Conservation (phyloP, 768 basidiomycete genomes). For the Mycena rebaudengoi region DNA sequence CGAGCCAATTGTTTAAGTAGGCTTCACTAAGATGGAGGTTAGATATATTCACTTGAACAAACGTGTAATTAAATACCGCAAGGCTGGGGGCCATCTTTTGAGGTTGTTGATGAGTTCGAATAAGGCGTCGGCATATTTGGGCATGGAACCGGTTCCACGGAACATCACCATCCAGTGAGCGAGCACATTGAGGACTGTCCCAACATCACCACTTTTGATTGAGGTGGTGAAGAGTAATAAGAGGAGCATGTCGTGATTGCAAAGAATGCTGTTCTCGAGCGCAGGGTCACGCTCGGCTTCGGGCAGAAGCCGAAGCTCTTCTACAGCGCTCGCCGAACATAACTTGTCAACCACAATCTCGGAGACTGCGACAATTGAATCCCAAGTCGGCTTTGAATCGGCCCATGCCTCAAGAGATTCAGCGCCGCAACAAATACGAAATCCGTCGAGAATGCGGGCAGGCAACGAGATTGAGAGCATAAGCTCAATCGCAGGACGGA, state of each 20-base stretch:
- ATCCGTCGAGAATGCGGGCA: constrained; percentile 19
- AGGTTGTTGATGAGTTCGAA: constrained; percentile 13
- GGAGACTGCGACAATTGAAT: neutral
- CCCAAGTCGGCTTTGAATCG: neutral
- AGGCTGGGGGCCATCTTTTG: neutral
- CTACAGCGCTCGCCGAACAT: neutral
- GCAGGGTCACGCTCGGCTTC: constrained; percentile 11
- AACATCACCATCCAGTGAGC: constrained; percentile 34
- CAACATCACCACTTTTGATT: constrained; percentile 34
- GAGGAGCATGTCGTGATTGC: constrained; percentile 30
- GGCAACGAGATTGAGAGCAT: constrained; percentile 16
- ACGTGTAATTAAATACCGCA: constrained; percentile 10
- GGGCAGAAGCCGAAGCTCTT: constrained; percentile 1
- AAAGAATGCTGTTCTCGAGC: constrained; percentile 28
- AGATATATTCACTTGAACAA: no score
- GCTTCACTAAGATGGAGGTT: constrained; percentile 10
- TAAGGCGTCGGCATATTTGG: constrained; percentile 32
- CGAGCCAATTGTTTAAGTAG: constrained; percentile 39
- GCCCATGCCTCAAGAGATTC: constrained; percentile 7
- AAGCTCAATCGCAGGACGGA: constrained; percentile 5
- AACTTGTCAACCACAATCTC: constrained; percentile 5
- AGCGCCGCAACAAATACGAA: constrained; percentile 12
- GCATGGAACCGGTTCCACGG: constrained; percentile 28
- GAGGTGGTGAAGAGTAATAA: constrained; percentile 19
- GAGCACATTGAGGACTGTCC: constrained; percentile 25